Base-by-base conservation (phyloP, 2,329 filamentous ascomycete genomes). In the Diaporthe nobilis region DNA sequence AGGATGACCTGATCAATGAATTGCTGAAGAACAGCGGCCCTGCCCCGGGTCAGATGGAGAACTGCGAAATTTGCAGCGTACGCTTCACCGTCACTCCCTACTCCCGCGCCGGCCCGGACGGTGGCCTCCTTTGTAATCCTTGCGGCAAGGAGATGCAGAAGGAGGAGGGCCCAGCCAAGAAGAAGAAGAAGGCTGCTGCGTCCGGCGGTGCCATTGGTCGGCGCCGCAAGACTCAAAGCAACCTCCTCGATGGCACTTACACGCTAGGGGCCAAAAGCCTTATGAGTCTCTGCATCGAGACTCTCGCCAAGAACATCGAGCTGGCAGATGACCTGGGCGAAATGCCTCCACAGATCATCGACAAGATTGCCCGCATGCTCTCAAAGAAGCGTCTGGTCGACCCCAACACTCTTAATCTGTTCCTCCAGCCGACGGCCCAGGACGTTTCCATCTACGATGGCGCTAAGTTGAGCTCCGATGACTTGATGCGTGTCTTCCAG, bases 31-130 rank as follows among this genome's bases (percentile, higher is more conserved):
- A 84, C 20, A 84, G 73, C 85, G 51, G 86, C 86, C 44, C 92
- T 92, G 2, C 82, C 93, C 94, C 95, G 2, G 95, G 95, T 3
- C 96, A 98, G 83, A 91, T 96, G 81, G 95, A 94, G 78, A 96
- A 98, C 79, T 98, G 96, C 82, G 95, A 94, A 77, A 86, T 92
- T 4, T 98, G 96, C 83, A 89, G 90, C 58, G 98, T 97, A 83
- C 92, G 95, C 51, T 98, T 98, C 81, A 98, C 95, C 0, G 96
- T 98, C 60, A 98, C 96, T 0, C 90, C 95, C 0, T 98, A 98
- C 85, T 95, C 94, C 77, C 93, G 95, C 78, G 90, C 92, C 39
- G 95, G 94, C 0, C 94, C 94, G 0, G 88, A 93, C n/a, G 96
- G 96, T 5, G 95, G 95, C 22, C 87, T 98, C n/a, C 87, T 98